phyloP scores from a whole-genome alignment of 2,329 filamentous ascomycete genomes.

The Podosphaera xanthii region DNA sequence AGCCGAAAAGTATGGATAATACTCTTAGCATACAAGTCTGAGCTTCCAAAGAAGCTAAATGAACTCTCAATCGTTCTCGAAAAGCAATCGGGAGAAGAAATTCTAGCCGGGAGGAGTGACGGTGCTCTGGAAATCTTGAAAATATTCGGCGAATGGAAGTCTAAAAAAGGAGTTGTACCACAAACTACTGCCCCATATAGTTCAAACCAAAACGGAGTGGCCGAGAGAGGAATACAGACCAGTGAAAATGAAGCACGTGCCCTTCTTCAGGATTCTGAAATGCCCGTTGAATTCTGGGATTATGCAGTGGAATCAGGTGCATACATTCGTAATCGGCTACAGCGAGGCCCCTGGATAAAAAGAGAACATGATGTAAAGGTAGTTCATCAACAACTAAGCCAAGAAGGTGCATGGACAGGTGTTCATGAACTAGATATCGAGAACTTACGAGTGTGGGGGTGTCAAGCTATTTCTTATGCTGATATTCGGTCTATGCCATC shows the following conservation, averaged over 20 bases:
- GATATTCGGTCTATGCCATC: too few species aligned
- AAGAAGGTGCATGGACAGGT: not conserved
- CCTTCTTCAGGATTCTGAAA: not conserved
- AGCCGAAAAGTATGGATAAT: not conserved
- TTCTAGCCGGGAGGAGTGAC: not conserved
- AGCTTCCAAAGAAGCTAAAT: too few species aligned
- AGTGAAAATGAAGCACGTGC: not conserved
- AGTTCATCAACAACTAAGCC: not conserved
- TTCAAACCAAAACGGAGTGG: not conserved
- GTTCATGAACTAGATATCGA: too few species aligned
- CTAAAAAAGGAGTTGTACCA: not conserved
- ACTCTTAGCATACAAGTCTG: not conserved
- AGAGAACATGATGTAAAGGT: not conserved
- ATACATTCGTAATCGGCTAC: not conserved
- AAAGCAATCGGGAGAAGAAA: not conserved
- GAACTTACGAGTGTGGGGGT: too few species aligned
- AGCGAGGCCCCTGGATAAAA: not conserved
- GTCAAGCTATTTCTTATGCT: too few species aligned
- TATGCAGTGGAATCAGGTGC: not conserved
- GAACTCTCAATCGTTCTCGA: not conserved
- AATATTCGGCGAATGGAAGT: not conserved
- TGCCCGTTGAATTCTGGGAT: not conserved
- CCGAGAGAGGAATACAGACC: not conserved
- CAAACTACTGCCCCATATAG: not conserved
- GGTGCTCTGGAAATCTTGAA: not conserved